Evolutionary conservation across 2,329 filamentous ascomycete species (phyloP).

Genomic region (Cercospora nicotianae): DNA sequence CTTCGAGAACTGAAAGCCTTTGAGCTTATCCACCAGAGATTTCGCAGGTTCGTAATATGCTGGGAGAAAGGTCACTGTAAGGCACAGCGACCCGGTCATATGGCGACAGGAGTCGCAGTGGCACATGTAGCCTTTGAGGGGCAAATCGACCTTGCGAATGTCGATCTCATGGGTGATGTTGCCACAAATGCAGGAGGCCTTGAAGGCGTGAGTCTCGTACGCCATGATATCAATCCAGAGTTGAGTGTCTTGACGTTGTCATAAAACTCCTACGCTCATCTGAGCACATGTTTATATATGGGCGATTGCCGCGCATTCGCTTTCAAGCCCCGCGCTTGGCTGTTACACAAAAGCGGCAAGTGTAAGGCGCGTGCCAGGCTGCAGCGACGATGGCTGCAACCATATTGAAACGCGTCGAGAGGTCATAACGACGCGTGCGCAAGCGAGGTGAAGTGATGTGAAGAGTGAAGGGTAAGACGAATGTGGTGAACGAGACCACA

Average conservation of each 20-base stretch:
- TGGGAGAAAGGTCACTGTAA: conserved; percentile 47
- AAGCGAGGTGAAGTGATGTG: not conserved
- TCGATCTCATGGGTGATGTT: conserved; percentile 39
- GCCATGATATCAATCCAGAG: conserved; percentile 13
- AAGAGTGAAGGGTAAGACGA: not conserved
- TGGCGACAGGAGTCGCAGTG: conserved; percentile 55
- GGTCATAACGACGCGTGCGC: not conserved
- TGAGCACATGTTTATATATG: not conserved
- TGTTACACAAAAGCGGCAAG: not conserved
- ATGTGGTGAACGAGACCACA: not conserved
- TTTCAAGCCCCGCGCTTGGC: not conserved
- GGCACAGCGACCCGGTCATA: conserved; percentile 49
- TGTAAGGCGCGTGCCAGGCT: not conserved
- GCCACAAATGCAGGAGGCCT: conserved; percentile 42
- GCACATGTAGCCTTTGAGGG: conserved; percentile 48
- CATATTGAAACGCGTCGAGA: not conserved
- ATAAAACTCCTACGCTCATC: not conserved
- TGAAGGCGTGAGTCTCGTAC: conserved; percentile 24
- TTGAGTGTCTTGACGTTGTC: not conserved
- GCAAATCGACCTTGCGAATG: conserved; percentile 40
- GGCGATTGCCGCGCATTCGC: not conserved
- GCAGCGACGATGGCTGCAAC: not conserved
- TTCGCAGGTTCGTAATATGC: conserved; percentile 34
- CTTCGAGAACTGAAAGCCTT: conserved; percentile 47
- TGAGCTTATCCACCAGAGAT: conserved; percentile 40